Evolutionary conservation across 257 asterid species (phyloP), one percentile per base, ranked within the genome.

Genomic region (Nicotiana otophora): DNA sequence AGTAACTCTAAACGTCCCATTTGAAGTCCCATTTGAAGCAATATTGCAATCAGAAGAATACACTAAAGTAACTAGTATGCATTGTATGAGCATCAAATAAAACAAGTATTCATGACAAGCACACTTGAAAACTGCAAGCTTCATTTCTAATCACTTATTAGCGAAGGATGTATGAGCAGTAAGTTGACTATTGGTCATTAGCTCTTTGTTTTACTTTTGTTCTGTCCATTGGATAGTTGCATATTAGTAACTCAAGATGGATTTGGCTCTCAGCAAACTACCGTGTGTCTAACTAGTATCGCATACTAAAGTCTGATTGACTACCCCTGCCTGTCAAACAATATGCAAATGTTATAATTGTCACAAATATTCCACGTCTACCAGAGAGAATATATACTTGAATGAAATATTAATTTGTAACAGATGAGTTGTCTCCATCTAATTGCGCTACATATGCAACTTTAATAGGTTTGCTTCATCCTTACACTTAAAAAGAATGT

Each of bases 211-310:
- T 48, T 48, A 26, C 61, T 72, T 14, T 15, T 12, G 28, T 14
- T 51, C 15, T 26, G 79, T 23, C 23, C 46, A 42, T 55, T 70
- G 61, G 39, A 46, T 72, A 72, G 20, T 42, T 46, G 79, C 39
- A 46, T 46, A 23, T 72, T 72, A 72, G 58, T 70, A 42, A 58
- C 63, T 75, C 80, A 48, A 51, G 63, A 75, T 48, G 80, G 42
- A 74, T 74, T 55, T 26, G 63, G 10, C 63, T 26, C 62, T 74
- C 63, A 23, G 80, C 80, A 51, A 4, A 74, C 36, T 51, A n/a
- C n/a, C 19, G 48, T 8, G 62, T 7, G 63, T 74, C 11, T 42
- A 46, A 72, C 61, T 30, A 74, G 63, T 48, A 51, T 48, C 42
- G 15, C 28, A 46, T 23, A 46, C 79, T 72, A 46, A 7, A n/a